Evolutionary conservation across 1,284 basidiomycete species (phyloP).

Genomic region (Ganoderma lucidum): DNA sequence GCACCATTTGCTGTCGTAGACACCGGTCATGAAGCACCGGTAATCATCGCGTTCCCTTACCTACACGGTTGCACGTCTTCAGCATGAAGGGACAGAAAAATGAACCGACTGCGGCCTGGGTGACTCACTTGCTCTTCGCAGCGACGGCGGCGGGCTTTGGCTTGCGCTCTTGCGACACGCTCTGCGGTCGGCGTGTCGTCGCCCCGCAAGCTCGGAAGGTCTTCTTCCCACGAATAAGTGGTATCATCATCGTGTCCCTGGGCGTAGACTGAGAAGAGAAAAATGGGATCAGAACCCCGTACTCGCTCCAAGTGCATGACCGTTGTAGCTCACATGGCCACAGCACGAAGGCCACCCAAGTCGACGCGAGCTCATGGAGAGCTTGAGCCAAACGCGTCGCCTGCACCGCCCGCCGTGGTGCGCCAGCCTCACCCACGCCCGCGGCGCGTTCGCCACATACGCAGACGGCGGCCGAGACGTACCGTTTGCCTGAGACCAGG

Average conservation of each 20-base stretch:
- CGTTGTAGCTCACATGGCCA: neutral
- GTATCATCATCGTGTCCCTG: neutral
- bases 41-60: neutral
- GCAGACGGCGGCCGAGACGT: conserved; percentile 3
- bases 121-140: neutral
- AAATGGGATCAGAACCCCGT: neutral
- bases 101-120: neutral
- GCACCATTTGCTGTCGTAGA: neutral
- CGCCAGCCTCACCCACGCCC: neutral
- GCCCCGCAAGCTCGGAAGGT: neutral
- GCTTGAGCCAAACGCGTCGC: neutral
- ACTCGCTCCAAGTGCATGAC: neutral
- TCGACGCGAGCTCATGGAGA: neutral
- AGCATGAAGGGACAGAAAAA: neutral
- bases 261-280: neutral
- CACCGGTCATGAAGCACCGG: neutral
- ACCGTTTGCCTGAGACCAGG: neutral
- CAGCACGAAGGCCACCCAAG: neutral
- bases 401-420: neutral
- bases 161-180: neutral
- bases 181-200: neutral
- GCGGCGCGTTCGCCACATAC: too few relatives aligned
- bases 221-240: neutral
- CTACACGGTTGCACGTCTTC: neutral
- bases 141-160: neutral